These are phyloP conservation scores for Daldinia vernicosa DNA, from an alignment of 495 filamentous ascomycete genomes.

Conservation along the genomic window DNA sequence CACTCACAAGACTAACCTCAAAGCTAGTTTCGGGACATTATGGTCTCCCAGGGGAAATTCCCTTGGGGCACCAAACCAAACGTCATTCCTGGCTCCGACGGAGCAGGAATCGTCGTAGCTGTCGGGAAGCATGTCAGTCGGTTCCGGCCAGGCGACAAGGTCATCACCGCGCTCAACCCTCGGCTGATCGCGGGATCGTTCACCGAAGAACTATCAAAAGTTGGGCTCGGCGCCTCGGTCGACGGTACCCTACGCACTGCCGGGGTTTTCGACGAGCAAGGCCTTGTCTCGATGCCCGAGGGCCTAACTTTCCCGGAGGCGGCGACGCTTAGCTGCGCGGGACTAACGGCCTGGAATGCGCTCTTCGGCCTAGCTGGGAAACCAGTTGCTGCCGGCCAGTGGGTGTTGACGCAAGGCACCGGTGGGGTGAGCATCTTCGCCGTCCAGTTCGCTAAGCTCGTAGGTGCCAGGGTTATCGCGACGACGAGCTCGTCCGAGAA, in stretches of 20 bases:
- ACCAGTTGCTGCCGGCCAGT: constrained; percentile 36
- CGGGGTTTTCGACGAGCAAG: constrained; percentile 43
- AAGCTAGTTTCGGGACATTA: constrained; percentile 24
- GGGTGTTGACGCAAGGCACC: constrained; percentile 48
- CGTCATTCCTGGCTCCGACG: constrained; percentile 71
- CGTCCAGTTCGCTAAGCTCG: constrained; percentile 51
- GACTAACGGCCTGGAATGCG: constrained; percentile 52
- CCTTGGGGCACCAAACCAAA: constrained; percentile 53
- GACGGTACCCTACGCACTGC: constrained; percentile 34
- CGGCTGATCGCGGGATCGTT: constrained; percentile 27
- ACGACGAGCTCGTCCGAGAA: constrained; percentile 52
- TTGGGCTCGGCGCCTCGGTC: constrained; percentile 32
- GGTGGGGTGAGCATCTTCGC: constrained; percentile 50
- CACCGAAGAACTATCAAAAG: constrained; percentile 6
- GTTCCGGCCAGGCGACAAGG: constrained; percentile 63
- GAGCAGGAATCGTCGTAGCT: constrained; percentile 68
- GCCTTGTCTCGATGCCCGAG: constrained; percentile 38
- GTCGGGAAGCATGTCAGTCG: constrained; percentile 64
- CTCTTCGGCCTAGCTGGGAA: constrained; percentile 43
- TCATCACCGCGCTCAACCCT: constrained; percentile 38
- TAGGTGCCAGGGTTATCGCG: constrained; percentile 51
- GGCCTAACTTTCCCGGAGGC: constrained; percentile 35
- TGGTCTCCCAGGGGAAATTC: constrained; percentile 51
- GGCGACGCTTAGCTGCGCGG: constrained; percentile 41
- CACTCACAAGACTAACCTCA: not conserved